These are phyloP conservation scores for Phlyctochytrium arcticum DNA, from an alignment of 192 early-diverging fungal species.

Conservation along the genomic window DNA sequence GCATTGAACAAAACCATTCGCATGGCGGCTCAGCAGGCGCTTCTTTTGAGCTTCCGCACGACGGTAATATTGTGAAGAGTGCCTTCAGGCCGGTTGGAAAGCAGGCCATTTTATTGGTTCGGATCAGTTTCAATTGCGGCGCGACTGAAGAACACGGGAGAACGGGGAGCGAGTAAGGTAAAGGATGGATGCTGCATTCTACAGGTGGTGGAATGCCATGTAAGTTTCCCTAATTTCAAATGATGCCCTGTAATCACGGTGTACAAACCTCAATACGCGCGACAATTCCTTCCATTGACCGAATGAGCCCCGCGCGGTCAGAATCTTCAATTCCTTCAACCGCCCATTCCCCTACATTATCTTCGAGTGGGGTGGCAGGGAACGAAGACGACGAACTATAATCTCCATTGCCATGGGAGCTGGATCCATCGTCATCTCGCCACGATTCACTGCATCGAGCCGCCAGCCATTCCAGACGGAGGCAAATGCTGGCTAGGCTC, in stretches of 20 bases:
- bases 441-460: constrained; percentile 29
- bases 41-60: no score
- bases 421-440: constrained; percentile 11
- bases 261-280: constrained; percentile 42
- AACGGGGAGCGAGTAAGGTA: constrained; percentile 56
- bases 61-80: no score
- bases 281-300: constrained; percentile 6
- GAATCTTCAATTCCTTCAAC: constrained; percentile 13
- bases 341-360: constrained; percentile 8
- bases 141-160: constrained; percentile 53
- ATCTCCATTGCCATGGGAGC: no score
- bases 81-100: no score
- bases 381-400: no score
- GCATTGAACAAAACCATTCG: no score
- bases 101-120: no score
- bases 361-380: not conserved
- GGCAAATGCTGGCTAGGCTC: constrained; percentile 45
- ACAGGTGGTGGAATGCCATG: not conserved
- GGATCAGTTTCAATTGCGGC: constrained; percentile 58
- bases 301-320: constrained; percentile 5
- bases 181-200: constrained; percentile 63
- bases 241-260: no score
- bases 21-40: no score
- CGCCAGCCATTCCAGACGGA: constrained; percentile 60
- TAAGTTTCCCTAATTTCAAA: no score